phyloP scores from a whole-genome alignment of 179 eudicot species.

The Heliamphora pulchella region DNA sequence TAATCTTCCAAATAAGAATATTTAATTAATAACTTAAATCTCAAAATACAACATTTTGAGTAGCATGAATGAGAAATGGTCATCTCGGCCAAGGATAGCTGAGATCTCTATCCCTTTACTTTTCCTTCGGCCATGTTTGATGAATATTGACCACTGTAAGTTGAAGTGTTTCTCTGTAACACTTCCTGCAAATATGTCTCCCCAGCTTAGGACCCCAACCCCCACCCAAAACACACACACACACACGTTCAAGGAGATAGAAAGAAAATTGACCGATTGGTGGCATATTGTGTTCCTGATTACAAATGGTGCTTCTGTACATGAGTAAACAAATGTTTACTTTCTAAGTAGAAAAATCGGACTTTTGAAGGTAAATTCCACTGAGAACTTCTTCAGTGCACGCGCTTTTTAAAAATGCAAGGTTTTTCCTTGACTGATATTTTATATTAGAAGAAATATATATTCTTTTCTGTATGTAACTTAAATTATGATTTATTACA shows the following conservation, averaged over 20 bases:
- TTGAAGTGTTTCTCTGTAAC: not conserved
- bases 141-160: not conserved
- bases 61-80: not conserved
- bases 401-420: not conserved
- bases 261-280: too few species aligned
- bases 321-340: not conserved
- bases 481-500: not conserved
- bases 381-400: not conserved
- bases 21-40: not conserved
- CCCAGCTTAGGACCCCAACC: too few species aligned
- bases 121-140: not conserved
- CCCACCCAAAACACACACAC: too few species aligned
- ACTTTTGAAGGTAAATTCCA: not conserved
- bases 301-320: not conserved
- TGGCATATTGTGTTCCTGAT: not conserved
- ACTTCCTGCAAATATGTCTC: not conserved
- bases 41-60: not conserved
- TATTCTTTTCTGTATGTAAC: not conserved
- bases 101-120: not conserved
- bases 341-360: not conserved
- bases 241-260: too few species aligned
- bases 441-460: conserved; percentile 6
- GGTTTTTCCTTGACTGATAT: not conserved
- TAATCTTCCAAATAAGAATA: not conserved
- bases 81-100: not conserved